Conservation (phyloP, 805 yeast species). For the Barnettozyma populi region DNA sequence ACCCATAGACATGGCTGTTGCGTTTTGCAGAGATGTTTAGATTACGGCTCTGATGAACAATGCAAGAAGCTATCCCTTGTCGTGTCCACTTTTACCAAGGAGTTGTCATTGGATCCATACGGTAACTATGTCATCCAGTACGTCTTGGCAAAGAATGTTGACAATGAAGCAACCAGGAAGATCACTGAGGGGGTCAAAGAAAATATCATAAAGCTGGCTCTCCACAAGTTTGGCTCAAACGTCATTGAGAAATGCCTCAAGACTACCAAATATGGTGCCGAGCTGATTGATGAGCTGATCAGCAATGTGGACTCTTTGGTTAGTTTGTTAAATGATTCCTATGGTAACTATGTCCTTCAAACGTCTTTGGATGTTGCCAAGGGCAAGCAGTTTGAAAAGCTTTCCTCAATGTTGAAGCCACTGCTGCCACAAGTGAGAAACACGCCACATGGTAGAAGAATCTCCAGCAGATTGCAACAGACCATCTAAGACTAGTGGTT, state of each 20-base stretch:
- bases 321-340: conserved; percentile 78
- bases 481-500: background rate
- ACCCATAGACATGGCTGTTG: conserved; percentile 98
- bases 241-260: conserved; percentile 86
- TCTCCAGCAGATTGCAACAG: conserved; percentile 56
- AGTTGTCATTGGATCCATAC: conserved; percentile 82
- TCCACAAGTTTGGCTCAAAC: conserved; percentile 90
- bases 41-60: conserved; percentile 74
- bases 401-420: conserved; percentile 62
- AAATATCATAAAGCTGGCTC: conserved; percentile 45
- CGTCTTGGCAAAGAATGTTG: conserved; percentile 49
- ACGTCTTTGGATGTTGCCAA: conserved; percentile 68
- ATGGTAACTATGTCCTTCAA: conserved; percentile 92
- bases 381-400: conserved; percentile 43
- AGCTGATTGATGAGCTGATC: conserved; percentile 46
- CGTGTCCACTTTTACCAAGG: conserved; percentile 64
- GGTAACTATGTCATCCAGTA: conserved; percentile 97
- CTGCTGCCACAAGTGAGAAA: conserved; percentile 72
- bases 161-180: conserved; percentile 25
- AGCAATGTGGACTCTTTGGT: conserved; percentile 29
- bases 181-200: conserved; percentile 31
- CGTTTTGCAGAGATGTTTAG: conserved; percentile 91
- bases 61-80: conserved; percentile 58
- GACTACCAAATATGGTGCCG: conserved; percentile 37
- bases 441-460: conserved; percentile 96